A percentile compares a stretch with the other conserved stretches of the same genome.
These are phyloP conservation scores for Phytopythium litorale DNA, from an alignment of 352 stramenopile genomes.

Conservation along the genomic window DNA sequence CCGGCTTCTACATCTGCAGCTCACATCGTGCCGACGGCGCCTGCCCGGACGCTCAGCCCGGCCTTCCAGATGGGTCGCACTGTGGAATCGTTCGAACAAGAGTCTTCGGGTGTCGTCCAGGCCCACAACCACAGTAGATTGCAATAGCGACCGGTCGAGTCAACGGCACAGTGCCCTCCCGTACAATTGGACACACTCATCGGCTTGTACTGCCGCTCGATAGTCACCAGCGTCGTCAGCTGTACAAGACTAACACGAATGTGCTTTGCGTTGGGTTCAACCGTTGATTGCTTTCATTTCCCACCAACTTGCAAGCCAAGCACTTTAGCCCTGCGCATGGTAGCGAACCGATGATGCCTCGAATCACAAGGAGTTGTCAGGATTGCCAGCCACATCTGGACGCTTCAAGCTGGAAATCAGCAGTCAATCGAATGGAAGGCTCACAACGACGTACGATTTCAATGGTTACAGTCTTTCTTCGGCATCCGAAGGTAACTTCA, in stretches of 20 bases:
- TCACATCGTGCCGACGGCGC: background rate
- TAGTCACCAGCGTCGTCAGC: background rate
- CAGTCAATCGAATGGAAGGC: background rate
- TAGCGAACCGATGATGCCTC: no score
- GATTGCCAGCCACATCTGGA: no score
- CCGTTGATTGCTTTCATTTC: background rate
- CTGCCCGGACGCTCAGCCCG: background rate
- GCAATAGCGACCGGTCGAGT: no score
- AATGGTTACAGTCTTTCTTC: background rate
- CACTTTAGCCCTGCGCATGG: no score
- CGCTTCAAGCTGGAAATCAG: no score
- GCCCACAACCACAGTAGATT: background rate
- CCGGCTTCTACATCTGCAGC: slow-evolving; percentile 3
- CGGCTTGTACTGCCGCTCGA: background rate
- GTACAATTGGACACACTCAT: background rate
- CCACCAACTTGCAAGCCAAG: no score
- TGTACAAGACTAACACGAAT: background rate
- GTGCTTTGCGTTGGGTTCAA: background rate
- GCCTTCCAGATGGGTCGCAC: background rate
- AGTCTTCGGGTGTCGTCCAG: slow-evolving; percentile 1
- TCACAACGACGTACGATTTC: background rate
- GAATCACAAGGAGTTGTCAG: no score
- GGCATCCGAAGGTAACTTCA: background rate
- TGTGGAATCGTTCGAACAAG: slow-evolving; percentile 1
- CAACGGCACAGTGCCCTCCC: background rate